phyloP scores from a whole-genome alignment of 106 monocot species.

The Phalaenopsis equestris region DNA sequence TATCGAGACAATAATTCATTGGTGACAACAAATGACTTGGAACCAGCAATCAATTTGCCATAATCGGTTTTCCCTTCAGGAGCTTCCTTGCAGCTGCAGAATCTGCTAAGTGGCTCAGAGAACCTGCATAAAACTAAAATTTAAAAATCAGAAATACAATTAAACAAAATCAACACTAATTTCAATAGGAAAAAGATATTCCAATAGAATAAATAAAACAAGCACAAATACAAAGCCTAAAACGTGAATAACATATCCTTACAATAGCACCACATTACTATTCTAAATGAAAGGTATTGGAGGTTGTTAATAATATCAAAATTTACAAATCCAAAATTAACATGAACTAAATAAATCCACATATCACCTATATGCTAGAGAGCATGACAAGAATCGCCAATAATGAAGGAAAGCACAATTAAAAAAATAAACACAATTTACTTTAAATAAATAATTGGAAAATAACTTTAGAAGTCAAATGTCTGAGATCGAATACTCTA shows the following conservation, averaged over 20 bases:
- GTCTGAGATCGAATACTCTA: not conserved
- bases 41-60: slow-evolving; percentile 14
- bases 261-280: not conserved
- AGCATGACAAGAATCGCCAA: not conserved
- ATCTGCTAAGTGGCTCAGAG: slow-evolving; percentile 51
- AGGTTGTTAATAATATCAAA: not conserved
- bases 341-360: not conserved
- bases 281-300: not conserved
- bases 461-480: not conserved
- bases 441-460: not conserved
- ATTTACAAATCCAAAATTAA: not conserved
- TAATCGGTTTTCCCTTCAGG: slow-evolving; percentile 10
- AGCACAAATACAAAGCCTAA: not conserved
- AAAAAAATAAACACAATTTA: not conserved
- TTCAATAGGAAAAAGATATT: not conserved
- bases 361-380: not conserved
- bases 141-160: not conserved
- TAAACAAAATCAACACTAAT: not conserved
- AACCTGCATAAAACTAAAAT: slow-evolving; percentile 33
- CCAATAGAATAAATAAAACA: not conserved
- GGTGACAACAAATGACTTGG: slow-evolving; percentile 3
- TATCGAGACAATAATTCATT: slow-evolving; percentile 6
- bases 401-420: not conserved
- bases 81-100: slow-evolving; percentile 29
- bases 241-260: not conserved